These are phyloP conservation scores for Logfia minima DNA, from an alignment of 129 eudicot species.

Conservation along the genomic window DNA sequence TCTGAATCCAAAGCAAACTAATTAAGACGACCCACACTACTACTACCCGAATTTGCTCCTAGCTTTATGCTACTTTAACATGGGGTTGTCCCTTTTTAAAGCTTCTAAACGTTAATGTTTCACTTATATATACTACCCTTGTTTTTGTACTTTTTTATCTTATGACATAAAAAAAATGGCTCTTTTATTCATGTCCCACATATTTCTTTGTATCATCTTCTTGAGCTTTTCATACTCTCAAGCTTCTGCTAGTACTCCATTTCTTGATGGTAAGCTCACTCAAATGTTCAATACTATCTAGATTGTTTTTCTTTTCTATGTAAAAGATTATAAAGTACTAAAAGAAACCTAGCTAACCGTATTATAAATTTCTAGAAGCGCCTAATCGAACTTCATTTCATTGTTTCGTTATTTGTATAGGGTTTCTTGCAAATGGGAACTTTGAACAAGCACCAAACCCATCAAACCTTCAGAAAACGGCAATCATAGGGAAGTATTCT, in stretches of 20 bases:
- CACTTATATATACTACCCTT: conserved; percentile 8
- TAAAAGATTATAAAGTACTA: no score
- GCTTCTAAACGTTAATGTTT: conserved; percentile 15
- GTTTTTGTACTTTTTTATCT: not conserved
- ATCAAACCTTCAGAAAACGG: conserved; percentile 54
- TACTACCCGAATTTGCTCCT: conserved; percentile 40
- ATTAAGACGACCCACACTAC: conserved; percentile 10
- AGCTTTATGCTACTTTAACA: conserved; percentile 35
- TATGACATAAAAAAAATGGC: conserved; percentile 33
- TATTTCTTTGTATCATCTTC: conserved; percentile 28
- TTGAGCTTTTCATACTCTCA: conserved; percentile 33
- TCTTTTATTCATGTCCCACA: conserved; percentile 27
- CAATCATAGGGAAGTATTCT: conserved; percentile 52
- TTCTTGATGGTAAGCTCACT: conserved; percentile 49
- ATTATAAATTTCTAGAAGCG: not conserved
- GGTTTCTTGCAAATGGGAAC: conserved; percentile 55
- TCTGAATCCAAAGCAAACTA: conserved; percentile 19
- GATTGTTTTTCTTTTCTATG: no score
- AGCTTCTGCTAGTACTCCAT: conserved; percentile 26
- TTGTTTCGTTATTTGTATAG: conserved; percentile 21
- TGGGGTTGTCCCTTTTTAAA: conserved; percentile 27
- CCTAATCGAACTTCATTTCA: not conserved
- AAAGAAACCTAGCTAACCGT: not conserved
- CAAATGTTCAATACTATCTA: no score
- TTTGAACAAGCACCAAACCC: conserved; percentile 63